Evolutionary conservation across 768 basidiomycete species (phyloP), one percentile per base, ranked within the genome.

Genomic region (Calocybe indica): DNA sequence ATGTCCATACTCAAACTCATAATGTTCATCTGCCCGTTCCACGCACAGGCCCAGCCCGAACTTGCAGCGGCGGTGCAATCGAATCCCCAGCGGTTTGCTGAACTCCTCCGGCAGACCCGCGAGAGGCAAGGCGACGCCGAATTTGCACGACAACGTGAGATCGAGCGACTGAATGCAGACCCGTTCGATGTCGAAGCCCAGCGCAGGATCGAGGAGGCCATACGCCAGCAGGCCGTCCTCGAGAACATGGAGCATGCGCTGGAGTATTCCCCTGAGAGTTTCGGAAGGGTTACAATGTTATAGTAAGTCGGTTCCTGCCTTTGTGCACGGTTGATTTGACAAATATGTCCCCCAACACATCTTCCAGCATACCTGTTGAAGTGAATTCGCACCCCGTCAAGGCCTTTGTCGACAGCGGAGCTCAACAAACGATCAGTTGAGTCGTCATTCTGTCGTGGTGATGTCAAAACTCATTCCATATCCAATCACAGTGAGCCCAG

Each of bases 401-500:
- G 64, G 96, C 96, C 0, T 99, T 99, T 56, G 96, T 99, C 37
- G 96, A 99, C 62, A 96, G 92, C 54, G 96, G 95, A 37, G 96
- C 96, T 8, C 96, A 99, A 59, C 82, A 82, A 52, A 99, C 95
- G 1, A 97, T 97, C 69, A 97, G 94, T 94, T 58, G 58, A 85
- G 70, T 30, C 30, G 41, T 53, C 2, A 7, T 5, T 32, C 5
- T 13, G 13, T 31, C 30, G 8, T 22, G 22, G 22, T 43, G 41
- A 46, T 48, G 10, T 37, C 43, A 50, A 36, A 30, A 35, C 37
- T 11, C 31, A 7, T 34, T 32, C 32, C 31, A n/a, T 7, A 11
- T 13, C 28, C 29, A 33, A 34, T 41, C 5, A 49, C 35, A 94
- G 92, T 95, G 81, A 92, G 85, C 53, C 92, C 94, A 0, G 88